Conservation (phyloP, 1,284 basidiomycete genomes). For the Chalciporus sp. region DNA sequence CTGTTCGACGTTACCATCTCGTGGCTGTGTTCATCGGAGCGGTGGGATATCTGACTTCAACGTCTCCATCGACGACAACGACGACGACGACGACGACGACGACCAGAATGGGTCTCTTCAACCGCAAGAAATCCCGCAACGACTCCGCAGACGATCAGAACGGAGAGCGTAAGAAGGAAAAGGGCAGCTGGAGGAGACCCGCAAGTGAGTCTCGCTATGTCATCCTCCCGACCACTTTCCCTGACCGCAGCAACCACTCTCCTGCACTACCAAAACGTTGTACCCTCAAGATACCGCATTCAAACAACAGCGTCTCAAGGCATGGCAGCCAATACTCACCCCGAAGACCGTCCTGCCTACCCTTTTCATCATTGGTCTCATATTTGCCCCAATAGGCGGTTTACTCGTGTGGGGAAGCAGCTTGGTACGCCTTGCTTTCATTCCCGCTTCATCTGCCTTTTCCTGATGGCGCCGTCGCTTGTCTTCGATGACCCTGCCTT, state of each 20-base stretch:
- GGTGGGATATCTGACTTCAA: constrained; percentile 1
- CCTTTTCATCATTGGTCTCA: constrained; percentile 90
- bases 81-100: constrained; percentile 26
- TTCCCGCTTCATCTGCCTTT: constrained; percentile 21
- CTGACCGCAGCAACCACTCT: constrained; percentile 22
- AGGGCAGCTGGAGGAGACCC: constrained; percentile 84
- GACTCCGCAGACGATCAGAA: constrained; percentile 42
- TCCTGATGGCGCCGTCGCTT: constrained; percentile 3
- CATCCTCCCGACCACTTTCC: constrained; percentile 1
- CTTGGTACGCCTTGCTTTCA: constrained; percentile 46
- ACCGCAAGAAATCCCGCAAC: constrained; percentile 46
- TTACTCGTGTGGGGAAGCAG: constrained; percentile 89
- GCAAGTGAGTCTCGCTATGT: constrained; percentile 66
- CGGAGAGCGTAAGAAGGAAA: constrained; percentile 71
- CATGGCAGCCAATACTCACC: constrained; percentile 99
- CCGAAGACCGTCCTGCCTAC: constrained; percentile 97
- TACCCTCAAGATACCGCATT: constrained; percentile 83
- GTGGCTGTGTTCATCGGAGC: constrained; percentile 14
- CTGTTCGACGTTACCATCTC: not conserved
- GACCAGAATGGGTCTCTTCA: constrained; percentile 57
- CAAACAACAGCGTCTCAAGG: constrained; percentile 99
- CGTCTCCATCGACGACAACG: constrained; percentile 15
- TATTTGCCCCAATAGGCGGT: constrained; percentile 96
- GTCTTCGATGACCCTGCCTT: not conserved
- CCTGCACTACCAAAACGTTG: not conserved